These are phyloP conservation scores for Nicotiana attenuata DNA, from an alignment of 257 asterid genomes.

Conservation along the genomic window DNA sequence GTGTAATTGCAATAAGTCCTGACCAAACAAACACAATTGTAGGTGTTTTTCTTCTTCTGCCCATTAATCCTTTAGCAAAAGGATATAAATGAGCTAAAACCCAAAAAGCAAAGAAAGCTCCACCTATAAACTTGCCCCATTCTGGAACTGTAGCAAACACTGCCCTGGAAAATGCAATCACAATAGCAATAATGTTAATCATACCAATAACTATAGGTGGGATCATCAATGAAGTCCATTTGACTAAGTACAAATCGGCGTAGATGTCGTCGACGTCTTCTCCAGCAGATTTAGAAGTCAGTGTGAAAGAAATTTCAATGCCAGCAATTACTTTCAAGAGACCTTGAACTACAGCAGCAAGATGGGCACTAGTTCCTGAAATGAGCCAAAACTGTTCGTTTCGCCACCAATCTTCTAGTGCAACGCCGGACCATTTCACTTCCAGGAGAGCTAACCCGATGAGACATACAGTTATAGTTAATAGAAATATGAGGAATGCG, in stretches of 20 bases:
- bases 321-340: constrained; percentile 43
- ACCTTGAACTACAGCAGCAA: constrained; percentile 43
- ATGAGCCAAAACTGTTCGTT: constrained; percentile 49
- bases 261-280: constrained; percentile 31
- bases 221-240: constrained; percentile 39
- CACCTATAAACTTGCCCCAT: constrained; percentile 37
- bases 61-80: constrained; percentile 46
- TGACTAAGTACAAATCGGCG: constrained; percentile 32
- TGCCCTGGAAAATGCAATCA: constrained; percentile 29
- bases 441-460: constrained; percentile 31
- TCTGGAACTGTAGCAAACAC: constrained; percentile 25
- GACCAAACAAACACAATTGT: constrained; percentile 46
- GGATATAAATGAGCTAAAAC: constrained; percentile 42
- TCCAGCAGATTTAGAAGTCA: constrained; percentile 35
- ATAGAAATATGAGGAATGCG: constrained; percentile 28
- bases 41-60: constrained; percentile 36
- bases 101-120: constrained; percentile 44
- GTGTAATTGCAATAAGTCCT: constrained; percentile 41
- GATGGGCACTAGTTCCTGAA: constrained; percentile 40
- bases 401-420: constrained; percentile 41
- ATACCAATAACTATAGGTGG: constrained; percentile 39
- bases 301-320: constrained; percentile 39
- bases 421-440: constrained; percentile 42
- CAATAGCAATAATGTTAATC: constrained; percentile 32
- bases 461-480: constrained; percentile 28